Evolutionary conservation across 2,329 filamentous ascomycete species (phyloP), one percentile per base, ranked within the genome.

Genomic region (Colletotrichum sp.): DNA sequence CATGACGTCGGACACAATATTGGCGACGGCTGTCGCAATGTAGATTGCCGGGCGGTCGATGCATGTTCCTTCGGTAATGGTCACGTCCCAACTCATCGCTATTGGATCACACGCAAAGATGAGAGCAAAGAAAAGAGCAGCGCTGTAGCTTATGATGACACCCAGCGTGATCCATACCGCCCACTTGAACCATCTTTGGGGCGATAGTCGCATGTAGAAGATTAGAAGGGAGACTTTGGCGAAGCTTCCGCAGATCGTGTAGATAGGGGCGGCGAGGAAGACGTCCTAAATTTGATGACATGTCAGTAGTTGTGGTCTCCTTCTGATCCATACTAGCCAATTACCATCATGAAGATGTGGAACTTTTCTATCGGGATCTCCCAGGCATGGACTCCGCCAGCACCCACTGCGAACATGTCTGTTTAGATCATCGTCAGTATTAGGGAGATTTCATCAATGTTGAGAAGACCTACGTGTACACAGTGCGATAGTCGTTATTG

Each of bases 1-100:
- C 8, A 89, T 77, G 6, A 90, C 67, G 77, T 90, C 88, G 9
- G 87, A 88, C 19, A 85, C 71, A 61, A 90, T 87, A 74, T 89
- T 89, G 22, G 87, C 81, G 5, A 84, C 85, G 0, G 88, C 87
- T 16, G 88, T 88, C 39, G 85, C 83, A 25, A 90, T 85, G 78
- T 89, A 90, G 32, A 90, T 84, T 5, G 84, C 82, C 25, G 87
- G 84, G 27, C 85, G 83, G 71, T 88, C 82, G 65, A 90, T 82
- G 72, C 88, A 90, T n/a, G 69, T 80, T 75, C 76, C 87, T 77
- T 66, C 80, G 52, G 77, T 78, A 5, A 82, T 78, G 3, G 74
- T 79, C 0, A 81, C 67, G 36, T 85, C 80, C 82, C 82, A 87
- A 22, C 78, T 79, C 28, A 77, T 81, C 7, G 78, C 77, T 11